These are phyloP conservation scores for Colletotrichum zoysiae DNA, from an alignment of 2,329 filamentous ascomycete species.

Conservation along the genomic window DNA sequence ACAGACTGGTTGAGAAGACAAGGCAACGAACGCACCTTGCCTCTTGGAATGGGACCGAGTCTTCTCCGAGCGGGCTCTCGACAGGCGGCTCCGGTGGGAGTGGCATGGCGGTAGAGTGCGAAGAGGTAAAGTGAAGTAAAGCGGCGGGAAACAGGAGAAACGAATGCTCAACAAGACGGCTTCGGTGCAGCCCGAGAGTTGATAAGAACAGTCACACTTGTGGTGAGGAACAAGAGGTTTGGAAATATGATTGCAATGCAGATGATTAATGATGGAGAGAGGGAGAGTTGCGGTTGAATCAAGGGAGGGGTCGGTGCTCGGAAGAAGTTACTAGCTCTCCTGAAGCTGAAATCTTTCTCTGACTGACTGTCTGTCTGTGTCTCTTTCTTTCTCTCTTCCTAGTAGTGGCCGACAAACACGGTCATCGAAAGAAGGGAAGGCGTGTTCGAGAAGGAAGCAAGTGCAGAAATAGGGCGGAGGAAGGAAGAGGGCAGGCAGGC, in stretches of 20 bases:
- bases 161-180: not conserved
- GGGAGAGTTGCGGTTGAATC: slow-evolving; percentile 18
- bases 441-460: not conserved
- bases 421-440: not conserved
- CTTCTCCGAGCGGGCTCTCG: not conserved
- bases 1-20: not conserved
- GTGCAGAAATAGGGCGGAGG: not conserved
- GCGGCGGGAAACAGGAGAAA: not conserved
- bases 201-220: not conserved
- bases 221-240: not conserved
- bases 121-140: not conserved
- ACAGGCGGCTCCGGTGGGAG: not conserved
- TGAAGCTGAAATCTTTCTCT: not conserved
- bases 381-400: not conserved
- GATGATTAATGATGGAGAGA: not conserved
- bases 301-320: slow-evolving; percentile 24
- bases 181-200: not conserved
- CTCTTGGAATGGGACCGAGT: not conserved
- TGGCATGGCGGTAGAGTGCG: not conserved
- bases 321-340: not conserved
- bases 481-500: not conserved
- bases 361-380: not conserved
- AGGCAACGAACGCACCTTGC: slow-evolving; percentile 3
- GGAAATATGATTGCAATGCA: not conserved
- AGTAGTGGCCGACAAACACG: slow-evolving; percentile 8